phyloP scores from a whole-genome alignment of 495 filamentous ascomycete species.

The Aspergillus nidulans region DNA sequence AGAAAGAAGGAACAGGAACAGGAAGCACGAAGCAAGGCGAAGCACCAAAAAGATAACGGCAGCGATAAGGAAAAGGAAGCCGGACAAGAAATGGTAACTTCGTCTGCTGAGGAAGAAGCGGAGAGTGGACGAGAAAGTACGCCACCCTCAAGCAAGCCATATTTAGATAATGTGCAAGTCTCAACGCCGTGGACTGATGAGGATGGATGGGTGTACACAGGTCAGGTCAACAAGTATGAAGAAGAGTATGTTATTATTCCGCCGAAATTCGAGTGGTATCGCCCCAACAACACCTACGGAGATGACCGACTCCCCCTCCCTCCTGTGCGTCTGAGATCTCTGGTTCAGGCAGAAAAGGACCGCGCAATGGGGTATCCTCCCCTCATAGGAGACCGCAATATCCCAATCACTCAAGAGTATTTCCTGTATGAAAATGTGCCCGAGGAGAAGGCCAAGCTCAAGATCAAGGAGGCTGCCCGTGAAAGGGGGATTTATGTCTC shows the following conservation, averaged over 20 bases:
- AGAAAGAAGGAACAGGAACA: not conserved
- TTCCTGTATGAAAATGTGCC: constrained; percentile 20
- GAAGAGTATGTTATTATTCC: constrained; percentile 33
- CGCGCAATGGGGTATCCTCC: constrained; percentile 37
- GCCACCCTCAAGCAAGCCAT: constrained; percentile 14
- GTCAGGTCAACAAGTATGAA: constrained; percentile 28
- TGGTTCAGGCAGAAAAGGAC: constrained; percentile 28
- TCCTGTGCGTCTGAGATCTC: constrained; percentile 27
- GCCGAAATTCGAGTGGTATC: constrained; percentile 21
- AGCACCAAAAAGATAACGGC: no score
- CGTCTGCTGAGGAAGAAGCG: not conserved
- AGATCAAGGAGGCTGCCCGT: constrained; percentile 17
- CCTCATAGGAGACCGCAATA: constrained; percentile 35
- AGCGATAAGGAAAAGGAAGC: no score
- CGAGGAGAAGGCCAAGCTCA: constrained; percentile 18
- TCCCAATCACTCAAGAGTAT: constrained; percentile 18
- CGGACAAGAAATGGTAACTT: not conserved
- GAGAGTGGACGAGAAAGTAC: constrained; percentile 5
- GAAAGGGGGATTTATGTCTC: constrained; percentile 13
- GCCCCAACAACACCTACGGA: constrained; percentile 28
- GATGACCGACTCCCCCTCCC: constrained; percentile 28
- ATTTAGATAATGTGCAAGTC: constrained; percentile 14
- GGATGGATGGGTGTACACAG: constrained; percentile 35
- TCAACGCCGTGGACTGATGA: constrained; percentile 18
- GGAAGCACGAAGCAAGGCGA: no score